Base-by-base conservation (phyloP, 2,329 filamentous ascomycete genomes). In the Calonectria multiphialidica region DNA sequence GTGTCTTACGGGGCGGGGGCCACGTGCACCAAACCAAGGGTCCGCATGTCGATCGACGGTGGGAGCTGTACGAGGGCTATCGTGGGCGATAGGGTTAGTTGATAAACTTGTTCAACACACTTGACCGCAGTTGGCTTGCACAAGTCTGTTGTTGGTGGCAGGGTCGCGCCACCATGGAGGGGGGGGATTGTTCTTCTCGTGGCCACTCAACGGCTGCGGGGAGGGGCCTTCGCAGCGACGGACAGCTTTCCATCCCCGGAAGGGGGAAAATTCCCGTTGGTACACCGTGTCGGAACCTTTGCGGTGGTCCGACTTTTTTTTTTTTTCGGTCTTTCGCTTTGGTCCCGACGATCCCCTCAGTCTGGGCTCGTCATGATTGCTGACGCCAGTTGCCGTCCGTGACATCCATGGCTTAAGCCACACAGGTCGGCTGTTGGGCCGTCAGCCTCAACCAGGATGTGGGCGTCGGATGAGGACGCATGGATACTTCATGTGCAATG, bases 321-420 rank as follows among this genome's bases (percentile, higher is more conserved):
- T 35, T 35, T 35, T 35, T 35, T 35, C 10, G 5, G 33, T 5
- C 33, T 10, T 35, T 10, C 10, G 33, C 6, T 10, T 37, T 25
- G 33, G 10, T 57, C 53, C 33, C 53, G 53, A 23, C 33, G 35
- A 40, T 59, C 53, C 35, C 53, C 21, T 37, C 21, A 25, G 33
- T 25, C 53, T 59, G 53, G 49, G 53, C 53, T 30, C 21, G n/a
- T 59, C 53, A 9, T 59, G 53, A 40, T 59, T 59, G 55, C 55
- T 66, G 45, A 47, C 68, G 33, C 25, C 40, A 68, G 35, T 65
- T 62, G 45, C 35, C 61, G 45, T 72, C 53, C 45, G 53, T 53
- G 66, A 66, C 66, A 68, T n/a, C 49, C 70, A 47, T 50, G 70
- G 62, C 53, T 59, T 45, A 71, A 62, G 68, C 62, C 68, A 71